phyloP scores from a whole-genome alignment of 352 stramenopile species.

The Pythium aristosporum region DNA sequence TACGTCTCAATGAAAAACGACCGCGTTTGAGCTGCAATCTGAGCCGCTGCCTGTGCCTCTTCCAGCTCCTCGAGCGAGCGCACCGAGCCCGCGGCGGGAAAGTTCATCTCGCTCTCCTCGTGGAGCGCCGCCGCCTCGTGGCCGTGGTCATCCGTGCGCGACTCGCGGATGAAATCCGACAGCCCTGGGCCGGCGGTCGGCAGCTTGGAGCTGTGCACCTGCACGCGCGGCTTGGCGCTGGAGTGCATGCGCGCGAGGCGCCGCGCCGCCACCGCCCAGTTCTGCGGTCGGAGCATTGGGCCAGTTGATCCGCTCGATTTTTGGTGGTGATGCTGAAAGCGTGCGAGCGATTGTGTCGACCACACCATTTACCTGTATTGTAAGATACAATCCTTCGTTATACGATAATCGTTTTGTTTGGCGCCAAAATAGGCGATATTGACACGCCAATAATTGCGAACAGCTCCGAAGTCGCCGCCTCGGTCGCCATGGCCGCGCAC shows the following conservation, averaged over 20 bases:
- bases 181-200: constrained; percentile 47
- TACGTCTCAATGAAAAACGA: constrained; percentile 94
- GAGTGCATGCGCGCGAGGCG: constrained; percentile 32
- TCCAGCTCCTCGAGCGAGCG: constrained; percentile 62
- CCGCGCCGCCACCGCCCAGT: constrained; percentile 16
- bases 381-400: constrained; percentile 6
- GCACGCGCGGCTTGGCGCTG: constrained; percentile 31
- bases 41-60: constrained; percentile 19
- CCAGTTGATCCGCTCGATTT: neutral
- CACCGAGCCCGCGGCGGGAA: constrained; percentile 42
- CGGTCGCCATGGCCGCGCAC: constrained; percentile 2
- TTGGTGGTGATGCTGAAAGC: constrained; percentile 20
- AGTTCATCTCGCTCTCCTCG: constrained; percentile 77
- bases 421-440: constrained; percentile 16
- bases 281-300: constrained; percentile 20
- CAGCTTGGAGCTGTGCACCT: constrained; percentile 42
- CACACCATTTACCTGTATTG: constrained; percentile 16
- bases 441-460: neutral
- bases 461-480: neutral
- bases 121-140: constrained; percentile 23
- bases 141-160: constrained; percentile 26
- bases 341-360: neutral
- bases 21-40: constrained; percentile 9
- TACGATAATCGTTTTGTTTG: constrained; percentile 5
- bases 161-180: constrained; percentile 73